A percentile compares a stretch with the other conserved stretches of the same genome.
These are phyloP conservation scores for Coemansia sp. DNA, from an alignment of 192 early-diverging fungal species.

Conservation along the genomic window DNA sequence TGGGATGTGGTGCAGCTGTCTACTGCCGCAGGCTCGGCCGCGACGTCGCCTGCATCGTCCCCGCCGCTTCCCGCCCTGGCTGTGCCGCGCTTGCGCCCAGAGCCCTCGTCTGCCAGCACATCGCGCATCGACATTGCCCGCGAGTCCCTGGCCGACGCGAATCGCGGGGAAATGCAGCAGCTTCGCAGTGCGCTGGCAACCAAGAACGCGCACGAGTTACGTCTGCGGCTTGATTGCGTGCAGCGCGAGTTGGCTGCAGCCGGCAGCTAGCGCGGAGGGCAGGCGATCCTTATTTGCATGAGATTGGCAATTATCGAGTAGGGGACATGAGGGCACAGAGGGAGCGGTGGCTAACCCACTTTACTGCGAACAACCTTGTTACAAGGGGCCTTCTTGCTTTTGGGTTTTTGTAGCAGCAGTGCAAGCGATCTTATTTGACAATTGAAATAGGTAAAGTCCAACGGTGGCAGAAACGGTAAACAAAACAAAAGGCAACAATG, in stretches of 20 bases:
- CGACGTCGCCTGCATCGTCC: constrained; percentile 6
- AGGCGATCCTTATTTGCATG: no score
- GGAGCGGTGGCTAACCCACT: no score
- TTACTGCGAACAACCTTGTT: no score
- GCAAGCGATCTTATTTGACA: no score
- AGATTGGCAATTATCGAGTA: no score
- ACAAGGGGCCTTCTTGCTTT: no score
- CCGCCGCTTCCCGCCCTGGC: background rate
- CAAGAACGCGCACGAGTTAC: constrained; percentile 13
- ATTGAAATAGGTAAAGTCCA: no score
- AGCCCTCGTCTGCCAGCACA: constrained; percentile 25
- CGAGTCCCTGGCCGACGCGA: constrained; percentile 32
- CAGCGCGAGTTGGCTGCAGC: constrained; percentile 35
- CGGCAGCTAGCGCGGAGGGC: no score
- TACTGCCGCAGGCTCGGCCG: constrained; percentile 5
- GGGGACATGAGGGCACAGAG: no score
- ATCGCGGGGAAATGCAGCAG: constrained; percentile 34
- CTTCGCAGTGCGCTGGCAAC: constrained; percentile 29
- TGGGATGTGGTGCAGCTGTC: constrained; percentile 52
- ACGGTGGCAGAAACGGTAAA: no score
- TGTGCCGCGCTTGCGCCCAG: background rate
- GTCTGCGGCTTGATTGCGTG: constrained; percentile 33
- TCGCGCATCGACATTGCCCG: constrained; percentile 38
- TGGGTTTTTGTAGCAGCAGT: no score
- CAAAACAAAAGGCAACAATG: background rate